Base-by-base conservation (phyloP, 805 yeast genomes). In the Monosporozyma aquatica region DNA sequence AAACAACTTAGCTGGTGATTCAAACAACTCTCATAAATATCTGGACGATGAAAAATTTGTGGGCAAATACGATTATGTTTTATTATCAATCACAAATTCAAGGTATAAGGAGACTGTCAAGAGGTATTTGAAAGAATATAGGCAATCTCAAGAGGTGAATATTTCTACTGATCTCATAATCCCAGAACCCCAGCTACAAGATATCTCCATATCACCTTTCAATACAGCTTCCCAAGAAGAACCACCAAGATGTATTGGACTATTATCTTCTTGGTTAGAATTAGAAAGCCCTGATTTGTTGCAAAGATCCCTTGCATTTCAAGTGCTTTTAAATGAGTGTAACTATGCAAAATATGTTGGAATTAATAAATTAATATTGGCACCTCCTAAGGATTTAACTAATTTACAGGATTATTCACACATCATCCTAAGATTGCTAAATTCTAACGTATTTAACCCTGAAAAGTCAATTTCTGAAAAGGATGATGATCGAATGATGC, bases 221-320 rank as follows among this genome's bases (percentile, higher is more conserved):
- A 41, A 47, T 7, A 27, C 18, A n/a, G 28, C 10, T 9, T 24
- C 17, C 17, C 24, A 20, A 17, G 37, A 42, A 15, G 45, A 48
- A 13, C 18, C 49, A 10, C 47, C 53, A 5, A 61, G 47, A 59
- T 75, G 6, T 24, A 70, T 81, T 20, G 86, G 84, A 0, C 51
- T 80, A 24, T 57, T 80, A 2, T 72, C 86, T 0, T 75, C 82
- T 2, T 81, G 87, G 86, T 65, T 79, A n/a, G 86, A 80, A 51
- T 58, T 80, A 32, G 86, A 80, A 48, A 71, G 78, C 24, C 61
- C 63, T 8, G 75, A 78, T 54, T 56, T 61, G 0, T 47, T 67
- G 5, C 65, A 75, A 3, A 72, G 80, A 24, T 74, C 70, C 46
- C 65, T 79, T 39, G 75, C 82, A 5, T 61, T 62, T 27, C 79